A percentile compares a stretch with the other conserved stretches of the same genome.
phyloP scores from a whole-genome alignment of 1,284 basidiomycete species.

The Cutaneotrichosporon curvatum region DNA sequence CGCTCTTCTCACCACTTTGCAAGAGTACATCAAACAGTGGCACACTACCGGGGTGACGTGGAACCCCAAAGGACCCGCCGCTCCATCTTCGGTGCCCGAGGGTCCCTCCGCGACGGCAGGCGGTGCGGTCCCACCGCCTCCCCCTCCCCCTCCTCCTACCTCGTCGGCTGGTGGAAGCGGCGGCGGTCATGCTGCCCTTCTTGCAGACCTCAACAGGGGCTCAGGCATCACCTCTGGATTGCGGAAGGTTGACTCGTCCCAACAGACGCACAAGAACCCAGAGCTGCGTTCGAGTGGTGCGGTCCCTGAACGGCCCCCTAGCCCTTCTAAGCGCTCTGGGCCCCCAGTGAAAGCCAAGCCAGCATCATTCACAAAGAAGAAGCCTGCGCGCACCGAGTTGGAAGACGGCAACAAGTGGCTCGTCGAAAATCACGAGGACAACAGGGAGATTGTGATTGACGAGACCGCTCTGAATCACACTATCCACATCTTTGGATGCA shows the following conservation, averaged over 20 bases:
- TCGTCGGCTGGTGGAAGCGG: conserved; percentile 53
- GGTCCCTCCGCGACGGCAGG: background rate
- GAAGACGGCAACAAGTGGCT: conserved; percentile 87
- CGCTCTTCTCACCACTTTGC: conserved; percentile 66
- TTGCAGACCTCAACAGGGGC: conserved; percentile 85
- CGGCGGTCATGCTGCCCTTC: conserved; percentile 74
- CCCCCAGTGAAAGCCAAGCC: conserved; percentile 60
- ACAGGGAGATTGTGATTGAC: conserved; percentile 65
- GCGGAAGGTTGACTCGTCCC: conserved; percentile 87
- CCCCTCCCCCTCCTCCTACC: conserved; percentile 48
- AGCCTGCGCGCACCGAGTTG: conserved; percentile 81
- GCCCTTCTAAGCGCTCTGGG: conserved; percentile 5
- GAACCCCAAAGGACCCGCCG: conserved; percentile 59
- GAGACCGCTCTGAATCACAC: conserved; percentile 74
- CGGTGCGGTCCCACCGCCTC: background rate
- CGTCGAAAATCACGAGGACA: conserved; percentile 89
- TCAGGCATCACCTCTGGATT: conserved; percentile 82
- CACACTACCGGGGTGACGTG: conserved; percentile 83
- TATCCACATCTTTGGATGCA: conserved; percentile 87
- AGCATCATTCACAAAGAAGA: conserved; percentile 65
- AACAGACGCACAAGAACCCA: conserved; percentile 99
- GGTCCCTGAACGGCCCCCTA: conserved; percentile 53
- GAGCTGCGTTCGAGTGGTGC: conserved; percentile 60
- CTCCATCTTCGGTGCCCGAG: conserved; percentile 12
- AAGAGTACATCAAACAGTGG: conserved; percentile 76